Evolutionary conservation across 73 alveolate species (phyloP).

Genomic region (Symbiodinium pilosum): DNA sequence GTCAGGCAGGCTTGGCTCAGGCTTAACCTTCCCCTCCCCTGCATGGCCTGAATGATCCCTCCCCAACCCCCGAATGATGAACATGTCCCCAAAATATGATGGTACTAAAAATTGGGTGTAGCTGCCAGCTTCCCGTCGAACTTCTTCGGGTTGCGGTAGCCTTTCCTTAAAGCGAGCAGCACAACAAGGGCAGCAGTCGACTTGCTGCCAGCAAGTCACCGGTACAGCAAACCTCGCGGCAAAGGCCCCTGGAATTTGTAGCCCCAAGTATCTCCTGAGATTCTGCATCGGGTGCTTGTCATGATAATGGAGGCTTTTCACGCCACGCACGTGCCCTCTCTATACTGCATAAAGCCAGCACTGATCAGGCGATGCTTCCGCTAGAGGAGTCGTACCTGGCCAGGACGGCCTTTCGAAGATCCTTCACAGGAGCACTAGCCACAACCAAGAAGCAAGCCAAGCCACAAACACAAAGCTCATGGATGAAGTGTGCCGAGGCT

Average conservation of each 20-base stretch:
- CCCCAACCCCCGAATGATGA: too few species aligned
- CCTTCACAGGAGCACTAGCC: conserved; percentile 5
- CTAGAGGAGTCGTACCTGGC: conserved; percentile 61
- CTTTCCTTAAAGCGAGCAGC: conserved; percentile 19
- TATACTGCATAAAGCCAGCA: too few species aligned
- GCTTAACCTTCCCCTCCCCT: too few species aligned
- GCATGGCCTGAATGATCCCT: too few species aligned
- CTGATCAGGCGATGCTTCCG: not conserved
- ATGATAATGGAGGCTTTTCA: not conserved
- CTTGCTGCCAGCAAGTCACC: conserved; percentile 7
- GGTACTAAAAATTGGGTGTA: too few species aligned
- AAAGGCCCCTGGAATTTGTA: conserved; percentile 88
- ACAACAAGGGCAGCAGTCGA: not conserved
- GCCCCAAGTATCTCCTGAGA: conserved; percentile 91
- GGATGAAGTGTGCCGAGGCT: not conserved
- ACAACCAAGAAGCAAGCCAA: too few species aligned
- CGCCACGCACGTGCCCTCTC: too few species aligned
- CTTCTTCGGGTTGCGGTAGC: conserved; percentile 91
- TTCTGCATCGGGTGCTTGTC: not conserved
- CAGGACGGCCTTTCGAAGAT: conserved; percentile 26
- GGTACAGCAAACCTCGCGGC: conserved; percentile 44
- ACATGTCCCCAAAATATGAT: too few species aligned
- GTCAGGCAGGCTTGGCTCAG: too few species aligned
- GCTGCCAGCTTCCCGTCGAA: conserved; percentile 63
- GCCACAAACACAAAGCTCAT: too few species aligned